Conservation (phyloP, 2,329 filamentous ascomycete genomes). For the Exutisphaerella laricina region DNA sequence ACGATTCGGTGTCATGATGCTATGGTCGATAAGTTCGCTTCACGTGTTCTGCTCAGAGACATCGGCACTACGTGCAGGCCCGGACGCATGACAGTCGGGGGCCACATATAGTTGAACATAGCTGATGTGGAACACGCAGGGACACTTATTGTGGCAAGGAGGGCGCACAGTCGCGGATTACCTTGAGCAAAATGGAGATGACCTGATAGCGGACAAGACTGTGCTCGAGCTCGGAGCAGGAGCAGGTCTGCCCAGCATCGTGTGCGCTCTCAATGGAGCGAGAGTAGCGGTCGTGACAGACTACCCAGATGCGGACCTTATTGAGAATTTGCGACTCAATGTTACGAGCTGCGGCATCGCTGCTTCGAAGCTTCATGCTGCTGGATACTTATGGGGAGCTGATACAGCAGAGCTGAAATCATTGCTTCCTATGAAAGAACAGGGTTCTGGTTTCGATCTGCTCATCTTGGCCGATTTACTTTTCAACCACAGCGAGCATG, state of each 20-base stretch:
- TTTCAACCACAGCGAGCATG: slow-evolving; percentile 86
- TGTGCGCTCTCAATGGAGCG: slow-evolving; percentile 69
- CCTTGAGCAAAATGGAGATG: slow-evolving; percentile 61
- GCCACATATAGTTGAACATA: background rate
- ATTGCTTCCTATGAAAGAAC: slow-evolving; percentile 45
- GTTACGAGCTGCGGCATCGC: slow-evolving; percentile 51
- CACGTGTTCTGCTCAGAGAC: no score
- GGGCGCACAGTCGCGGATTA: slow-evolving; percentile 71
- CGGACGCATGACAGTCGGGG: background rate
- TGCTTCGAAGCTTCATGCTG: slow-evolving; percentile 37
- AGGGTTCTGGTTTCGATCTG: slow-evolving; percentile 60
- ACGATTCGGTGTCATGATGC: no score
- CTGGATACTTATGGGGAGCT: slow-evolving; percentile 79
- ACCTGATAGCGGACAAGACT: slow-evolving; percentile 59
- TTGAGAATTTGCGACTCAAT: slow-evolving; percentile 73
- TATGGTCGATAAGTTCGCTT: no score
- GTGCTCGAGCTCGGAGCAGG: slow-evolving; percentile 87
- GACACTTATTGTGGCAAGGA: slow-evolving; percentile 88
- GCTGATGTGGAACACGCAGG: slow-evolving; percentile 40
- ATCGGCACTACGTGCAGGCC: background rate
- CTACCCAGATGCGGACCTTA: slow-evolving; percentile 78
- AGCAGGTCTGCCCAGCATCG: slow-evolving; percentile 68
- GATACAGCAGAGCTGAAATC: slow-evolving; percentile 54
- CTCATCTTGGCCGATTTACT: slow-evolving; percentile 82
- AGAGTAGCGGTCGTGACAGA: slow-evolving; percentile 69